Percentiles rank a stretch among this genome's conserved stretches.
phyloP scores from a whole-genome alignment of 2,329 filamentous ascomycete genomes.

The Nemania sp. region DNA sequence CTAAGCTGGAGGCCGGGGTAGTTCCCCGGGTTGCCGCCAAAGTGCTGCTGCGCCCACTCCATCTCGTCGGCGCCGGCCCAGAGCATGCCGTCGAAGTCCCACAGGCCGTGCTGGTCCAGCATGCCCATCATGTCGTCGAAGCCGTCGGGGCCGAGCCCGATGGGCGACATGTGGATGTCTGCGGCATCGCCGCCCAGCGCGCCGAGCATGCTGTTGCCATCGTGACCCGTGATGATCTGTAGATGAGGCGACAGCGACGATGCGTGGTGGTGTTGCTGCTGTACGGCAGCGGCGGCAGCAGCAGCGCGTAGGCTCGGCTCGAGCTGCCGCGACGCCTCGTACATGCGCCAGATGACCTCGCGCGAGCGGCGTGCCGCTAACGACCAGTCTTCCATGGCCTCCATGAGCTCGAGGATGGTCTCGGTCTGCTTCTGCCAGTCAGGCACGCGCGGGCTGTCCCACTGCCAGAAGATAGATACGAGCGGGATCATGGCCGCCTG shows the following conservation, averaged over 20 bases:
- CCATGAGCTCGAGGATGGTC: slow-evolving; percentile 61
- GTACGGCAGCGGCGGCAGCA: slow-evolving; percentile 32
- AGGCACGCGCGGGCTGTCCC: slow-evolving; percentile 50
- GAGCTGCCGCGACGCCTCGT: slow-evolving; percentile 56
- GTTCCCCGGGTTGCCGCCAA: slow-evolving; percentile 33
- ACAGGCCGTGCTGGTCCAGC: slow-evolving; percentile 57
- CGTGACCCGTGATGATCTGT: slow-evolving; percentile 42
- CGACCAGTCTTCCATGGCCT: slow-evolving; percentile 67
- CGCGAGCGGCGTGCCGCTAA: slow-evolving; percentile 64
- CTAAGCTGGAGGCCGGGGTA: slow-evolving; percentile 35
- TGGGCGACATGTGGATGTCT: slow-evolving; percentile 55
- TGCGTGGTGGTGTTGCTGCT: slow-evolving; percentile 31
- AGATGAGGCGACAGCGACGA: slow-evolving; percentile 28
- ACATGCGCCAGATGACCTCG: slow-evolving; percentile 66
- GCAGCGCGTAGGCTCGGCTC: slow-evolving; percentile 41
- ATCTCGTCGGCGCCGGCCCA: slow-evolving; percentile 51
- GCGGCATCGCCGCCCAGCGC: slow-evolving; percentile 41
- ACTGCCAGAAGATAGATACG: slow-evolving; percentile 73
- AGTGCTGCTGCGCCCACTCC: slow-evolving; percentile 40
- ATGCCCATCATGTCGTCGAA: slow-evolving; percentile 56
- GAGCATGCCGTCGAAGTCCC: slow-evolving; percentile 60
- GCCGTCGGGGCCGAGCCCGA: slow-evolving; percentile 54
- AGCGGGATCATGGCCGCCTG: slow-evolving; percentile 80
- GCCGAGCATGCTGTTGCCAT: slow-evolving; percentile 33
- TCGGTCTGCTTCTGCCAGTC: slow-evolving; percentile 63